A percentile compares a stretch with the other conserved stretches of the same genome.
Conservation (phyloP, 1,139 yeast genomes). For the Hemisphaericaspora xylanilytica region DNA sequence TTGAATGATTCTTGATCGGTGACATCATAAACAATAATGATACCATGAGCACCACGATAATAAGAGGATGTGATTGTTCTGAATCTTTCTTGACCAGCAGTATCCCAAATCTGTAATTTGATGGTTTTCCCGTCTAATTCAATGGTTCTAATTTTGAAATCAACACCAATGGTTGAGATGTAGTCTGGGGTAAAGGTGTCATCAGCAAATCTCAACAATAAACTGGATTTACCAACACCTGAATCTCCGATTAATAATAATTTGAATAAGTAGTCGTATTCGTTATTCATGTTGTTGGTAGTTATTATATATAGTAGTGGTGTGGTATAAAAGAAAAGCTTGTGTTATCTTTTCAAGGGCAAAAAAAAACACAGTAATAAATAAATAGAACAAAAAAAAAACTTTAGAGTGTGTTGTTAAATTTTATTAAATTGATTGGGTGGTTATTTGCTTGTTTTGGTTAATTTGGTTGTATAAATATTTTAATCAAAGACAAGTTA, state of each 20-base stretch:
- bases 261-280: slow-evolving; percentile 96
- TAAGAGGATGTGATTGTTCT: slow-evolving; percentile 97
- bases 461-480: too few relatives aligned
- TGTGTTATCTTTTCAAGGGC: neutral
- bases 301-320: too few relatives aligned
- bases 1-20: slow-evolving; percentile 97
- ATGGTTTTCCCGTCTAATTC: slow-evolving; percentile 96
- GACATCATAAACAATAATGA: slow-evolving; percentile 95
- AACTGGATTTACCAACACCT: slow-evolving; percentile 97
- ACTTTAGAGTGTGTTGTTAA: too few relatives aligned
- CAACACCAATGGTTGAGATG: slow-evolving; percentile 97
- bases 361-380: too few relatives aligned
- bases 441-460: too few relatives aligned
- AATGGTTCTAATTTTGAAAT: slow-evolving; percentile 95
- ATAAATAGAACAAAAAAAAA: too few relatives aligned
- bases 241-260: slow-evolving; percentile 94
- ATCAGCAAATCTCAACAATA: slow-evolving; percentile 92
- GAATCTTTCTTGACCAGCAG: slow-evolving; percentile 98
- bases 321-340: too few relatives aligned
- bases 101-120: slow-evolving; percentile 98
- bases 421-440: too few relatives aligned
- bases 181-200: slow-evolving; percentile 97
- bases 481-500: too few relatives aligned
- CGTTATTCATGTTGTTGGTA: slow-evolving; percentile 72
- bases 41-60: slow-evolving; percentile 98